Conservation (phyloP, 2,329 filamentous ascomycete species). For the Exophiala alcalophila region DNA sequence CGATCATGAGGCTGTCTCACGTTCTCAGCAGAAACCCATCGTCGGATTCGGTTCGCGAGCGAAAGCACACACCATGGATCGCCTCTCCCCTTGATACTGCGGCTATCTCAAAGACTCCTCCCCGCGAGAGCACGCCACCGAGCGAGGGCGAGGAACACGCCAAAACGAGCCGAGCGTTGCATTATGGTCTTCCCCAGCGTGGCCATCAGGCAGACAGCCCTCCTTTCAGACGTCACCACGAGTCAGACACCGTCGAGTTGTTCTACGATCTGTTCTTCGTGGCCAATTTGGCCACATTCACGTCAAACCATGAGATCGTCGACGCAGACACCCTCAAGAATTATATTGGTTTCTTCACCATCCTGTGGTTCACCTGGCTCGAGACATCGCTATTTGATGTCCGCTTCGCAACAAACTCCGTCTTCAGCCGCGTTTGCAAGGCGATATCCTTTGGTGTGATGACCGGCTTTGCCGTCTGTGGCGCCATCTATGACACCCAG, state of each 20-base stretch:
- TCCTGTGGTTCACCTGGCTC: constrained; percentile 67
- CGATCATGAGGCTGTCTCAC: neutral
- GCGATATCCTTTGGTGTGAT: constrained; percentile 62
- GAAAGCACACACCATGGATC: neutral
- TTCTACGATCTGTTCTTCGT: constrained; percentile 63
- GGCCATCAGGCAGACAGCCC: too few relatives aligned
- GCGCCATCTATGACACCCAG: constrained; percentile 43
- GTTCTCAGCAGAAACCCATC: constrained; percentile 1
- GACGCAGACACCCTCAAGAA: constrained; percentile 36
- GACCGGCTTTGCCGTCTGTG: constrained; percentile 63
- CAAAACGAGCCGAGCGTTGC: too few relatives aligned
- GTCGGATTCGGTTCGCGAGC: neutral
- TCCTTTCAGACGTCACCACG: constrained; percentile 43
- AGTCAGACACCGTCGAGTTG: constrained; percentile 55
- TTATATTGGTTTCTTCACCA: constrained; percentile 54
- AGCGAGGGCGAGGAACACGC: too few relatives aligned
- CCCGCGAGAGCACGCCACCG: too few relatives aligned
- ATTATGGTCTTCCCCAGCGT: too few relatives aligned
- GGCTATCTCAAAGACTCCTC: too few relatives aligned
- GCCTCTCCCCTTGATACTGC: neutral
- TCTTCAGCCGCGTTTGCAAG: constrained; percentile 60
- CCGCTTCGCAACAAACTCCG: constrained; percentile 61
- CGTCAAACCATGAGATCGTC: constrained; percentile 26
- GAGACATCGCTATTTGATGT: constrained; percentile 63
- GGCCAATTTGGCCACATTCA: constrained; percentile 64